These are phyloP conservation scores for Colletotrichum plurivorum DNA, from an alignment of 2,329 filamentous ascomycete species.

Conservation along the genomic window DNA sequence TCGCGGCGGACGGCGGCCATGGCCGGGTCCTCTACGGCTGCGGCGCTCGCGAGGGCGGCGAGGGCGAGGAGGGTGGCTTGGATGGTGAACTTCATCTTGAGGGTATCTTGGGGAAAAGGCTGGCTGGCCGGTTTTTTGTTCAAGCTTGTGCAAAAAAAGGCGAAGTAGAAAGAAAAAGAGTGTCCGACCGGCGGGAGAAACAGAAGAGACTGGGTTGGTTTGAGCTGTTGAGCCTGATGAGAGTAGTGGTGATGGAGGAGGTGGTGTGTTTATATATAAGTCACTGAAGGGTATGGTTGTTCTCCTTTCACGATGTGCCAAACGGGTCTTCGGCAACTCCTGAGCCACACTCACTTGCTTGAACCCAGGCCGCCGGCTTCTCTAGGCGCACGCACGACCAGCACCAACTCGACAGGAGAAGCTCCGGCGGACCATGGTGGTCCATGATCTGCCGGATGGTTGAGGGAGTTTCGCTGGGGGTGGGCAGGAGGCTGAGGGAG, in stretches of 20 bases:
- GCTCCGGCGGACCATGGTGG: conserved; percentile 8
- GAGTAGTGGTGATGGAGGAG: not conserved
- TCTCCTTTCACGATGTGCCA: conserved; percentile 21
- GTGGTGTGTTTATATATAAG: conserved; percentile 15
- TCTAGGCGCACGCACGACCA: not conserved
- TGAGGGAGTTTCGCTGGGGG: conserved; percentile 6
- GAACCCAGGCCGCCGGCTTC: not conserved
- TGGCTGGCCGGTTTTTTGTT: not conserved
- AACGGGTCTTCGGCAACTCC: conserved; percentile 10
- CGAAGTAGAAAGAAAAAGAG: conserved; percentile 8
- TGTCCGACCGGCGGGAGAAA: conserved; percentile 39
- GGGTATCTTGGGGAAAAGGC: not conserved
- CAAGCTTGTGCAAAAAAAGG: conserved; percentile 6
- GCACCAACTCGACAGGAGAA: conserved; percentile 14
- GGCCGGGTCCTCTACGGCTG: conserved; percentile 41
- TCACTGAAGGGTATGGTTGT: not conserved
- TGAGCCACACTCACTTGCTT: conserved; percentile 2
- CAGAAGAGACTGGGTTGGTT: conserved; percentile 30
- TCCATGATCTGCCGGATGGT: conserved; percentile 7
- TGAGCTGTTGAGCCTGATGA: conserved; percentile 6
- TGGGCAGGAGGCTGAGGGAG: not conserved
- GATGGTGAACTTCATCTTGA: conserved; percentile 49
- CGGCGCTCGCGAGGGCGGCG: conserved; percentile 43
- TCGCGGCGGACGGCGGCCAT: conserved; percentile 43
- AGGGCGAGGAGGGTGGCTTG: conserved; percentile 45